Conservation (phyloP, 2,329 filamentous ascomycete genomes). For the Fusarium chlamydosporum region DNA sequence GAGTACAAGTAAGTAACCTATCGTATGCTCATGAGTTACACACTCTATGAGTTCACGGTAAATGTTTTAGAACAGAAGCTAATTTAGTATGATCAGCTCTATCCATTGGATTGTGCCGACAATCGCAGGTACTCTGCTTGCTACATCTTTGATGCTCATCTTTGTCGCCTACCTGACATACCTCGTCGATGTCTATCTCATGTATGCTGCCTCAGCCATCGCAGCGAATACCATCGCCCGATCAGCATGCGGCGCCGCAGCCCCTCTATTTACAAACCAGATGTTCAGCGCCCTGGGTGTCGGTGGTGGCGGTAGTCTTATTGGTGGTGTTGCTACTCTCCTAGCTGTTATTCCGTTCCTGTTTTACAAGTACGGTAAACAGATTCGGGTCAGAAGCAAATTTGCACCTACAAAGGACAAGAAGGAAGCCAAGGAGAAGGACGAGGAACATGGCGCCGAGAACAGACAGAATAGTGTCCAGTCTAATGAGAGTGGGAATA, state of each 20-base stretch:
- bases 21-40: background rate
- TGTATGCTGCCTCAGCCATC: constrained; percentile 41
- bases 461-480: too few relatives aligned
- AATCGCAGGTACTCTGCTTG: constrained; percentile 35
- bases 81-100: constrained; percentile 6
- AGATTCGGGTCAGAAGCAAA: constrained; percentile 41
- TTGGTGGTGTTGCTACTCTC: constrained; percentile 37
- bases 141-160: constrained; percentile 43
- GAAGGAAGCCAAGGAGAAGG: constrained; percentile 11
- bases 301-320: constrained; percentile 39
- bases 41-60: rapidly evolving
- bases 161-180: constrained; percentile 43
- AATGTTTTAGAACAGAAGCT: background rate
- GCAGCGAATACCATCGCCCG: constrained; percentile 40
- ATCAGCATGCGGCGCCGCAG: constrained; percentile 42
- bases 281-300: constrained; percentile 41
- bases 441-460: constrained; percentile 14
- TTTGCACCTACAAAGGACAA: constrained; percentile 35
- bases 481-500: background rate
- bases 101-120: constrained; percentile 44
- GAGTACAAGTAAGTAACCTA: constrained; percentile 26
- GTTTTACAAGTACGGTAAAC: constrained; percentile 42
- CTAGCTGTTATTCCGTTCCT: constrained; percentile 38
- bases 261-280: constrained; percentile 40
- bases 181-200: constrained; percentile 41